These are phyloP conservation scores for Hura crepitans DNA, from an alignment of 441 rosid genomes.

Conservation along the genomic window DNA sequence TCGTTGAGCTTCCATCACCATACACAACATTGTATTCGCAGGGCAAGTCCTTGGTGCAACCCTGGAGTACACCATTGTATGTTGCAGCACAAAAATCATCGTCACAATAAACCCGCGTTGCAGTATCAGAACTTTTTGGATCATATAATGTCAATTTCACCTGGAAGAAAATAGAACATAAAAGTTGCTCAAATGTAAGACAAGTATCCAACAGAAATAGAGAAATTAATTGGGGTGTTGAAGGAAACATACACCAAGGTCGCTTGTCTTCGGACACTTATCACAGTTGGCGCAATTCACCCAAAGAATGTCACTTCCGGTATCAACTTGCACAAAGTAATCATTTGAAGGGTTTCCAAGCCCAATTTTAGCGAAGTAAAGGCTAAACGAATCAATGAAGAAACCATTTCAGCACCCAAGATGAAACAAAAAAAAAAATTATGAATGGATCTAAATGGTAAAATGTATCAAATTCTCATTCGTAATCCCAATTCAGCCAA, in stretches of 20 bases:
- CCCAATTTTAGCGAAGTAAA: constrained; percentile 75
- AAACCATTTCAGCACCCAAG: constrained; percentile 24
- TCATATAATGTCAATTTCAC: constrained; percentile 57
- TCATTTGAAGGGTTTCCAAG: constrained; percentile 71
- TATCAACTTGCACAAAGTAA: constrained; percentile 82
- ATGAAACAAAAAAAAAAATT: background rate
- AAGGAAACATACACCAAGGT: constrained; percentile 55
- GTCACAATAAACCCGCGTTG: constrained; percentile 45
- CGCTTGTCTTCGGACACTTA: constrained; percentile 71
- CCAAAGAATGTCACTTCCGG: constrained; percentile 92
- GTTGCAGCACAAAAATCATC: constrained; percentile 59
- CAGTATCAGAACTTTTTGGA: constrained; percentile 47
- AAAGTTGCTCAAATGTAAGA: background rate
- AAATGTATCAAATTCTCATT: background rate
- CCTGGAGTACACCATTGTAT: constrained; percentile 47
- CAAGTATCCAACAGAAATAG: background rate
- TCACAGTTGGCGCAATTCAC: constrained; percentile 74
- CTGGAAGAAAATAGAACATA: constrained; percentile 31
- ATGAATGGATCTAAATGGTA: background rate
- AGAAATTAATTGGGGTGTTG: constrained; percentile 14
- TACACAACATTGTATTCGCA: constrained; percentile 66
- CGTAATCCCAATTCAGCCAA: background rate
- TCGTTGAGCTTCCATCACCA: constrained; percentile 82
- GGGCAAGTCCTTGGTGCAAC: constrained; percentile 49
- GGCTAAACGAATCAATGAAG: constrained; percentile 41